Conservation (phyloP, 495 filamentous ascomycete genomes). For the Penicillium dipodomyicola region DNA sequence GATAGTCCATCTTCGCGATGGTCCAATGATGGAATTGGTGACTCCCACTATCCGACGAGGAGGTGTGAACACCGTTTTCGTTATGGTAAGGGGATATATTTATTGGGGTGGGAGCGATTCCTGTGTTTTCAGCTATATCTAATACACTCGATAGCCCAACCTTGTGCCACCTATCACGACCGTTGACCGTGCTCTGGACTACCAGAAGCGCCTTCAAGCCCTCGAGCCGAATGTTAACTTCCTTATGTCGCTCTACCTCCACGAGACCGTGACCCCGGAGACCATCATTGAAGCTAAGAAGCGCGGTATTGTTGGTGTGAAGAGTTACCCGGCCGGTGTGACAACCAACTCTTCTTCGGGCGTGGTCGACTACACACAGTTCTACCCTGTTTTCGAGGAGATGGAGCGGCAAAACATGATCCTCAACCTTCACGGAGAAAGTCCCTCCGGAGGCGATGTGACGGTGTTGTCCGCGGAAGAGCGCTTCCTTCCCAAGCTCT, state of each 20-base stretch:
- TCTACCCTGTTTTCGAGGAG: slow-evolving; percentile 75
- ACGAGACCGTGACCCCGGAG: slow-evolving; percentile 72
- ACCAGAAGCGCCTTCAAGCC: slow-evolving; percentile 62
- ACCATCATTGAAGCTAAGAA: slow-evolving; percentile 70
- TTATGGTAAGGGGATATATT: slow-evolving; percentile 59
- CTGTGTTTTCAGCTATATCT: slow-evolving; percentile 11
- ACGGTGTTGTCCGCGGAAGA: slow-evolving; percentile 80
- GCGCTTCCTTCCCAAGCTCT: slow-evolving; percentile 73
- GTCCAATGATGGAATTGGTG: slow-evolving; percentile 77
- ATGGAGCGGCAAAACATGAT: slow-evolving; percentile 69
- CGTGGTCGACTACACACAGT: slow-evolving; percentile 67
- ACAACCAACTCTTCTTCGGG: slow-evolving; percentile 86
- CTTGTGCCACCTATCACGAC: slow-evolving; percentile 73
- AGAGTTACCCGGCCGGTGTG: slow-evolving; percentile 63
- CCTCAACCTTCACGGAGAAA: slow-evolving; percentile 63
- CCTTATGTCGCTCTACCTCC: slow-evolving; percentile 88
- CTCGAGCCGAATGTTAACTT: slow-evolving; percentile 73
- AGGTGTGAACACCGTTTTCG: slow-evolving; percentile 75
- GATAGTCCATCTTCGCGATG: slow-evolving; percentile 69
- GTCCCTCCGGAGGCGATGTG: slow-evolving; percentile 50
- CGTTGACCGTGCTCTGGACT: slow-evolving; percentile 71
- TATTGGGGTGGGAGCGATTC: slow-evolving; percentile 7
- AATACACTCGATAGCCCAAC: slow-evolving; percentile 51
- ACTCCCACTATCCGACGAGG: slow-evolving; percentile 70
- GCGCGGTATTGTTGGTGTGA: slow-evolving; percentile 47